phyloP scores from a whole-genome alignment of 176 grass and related monocot species.

The Phoenix roebelenii region DNA sequence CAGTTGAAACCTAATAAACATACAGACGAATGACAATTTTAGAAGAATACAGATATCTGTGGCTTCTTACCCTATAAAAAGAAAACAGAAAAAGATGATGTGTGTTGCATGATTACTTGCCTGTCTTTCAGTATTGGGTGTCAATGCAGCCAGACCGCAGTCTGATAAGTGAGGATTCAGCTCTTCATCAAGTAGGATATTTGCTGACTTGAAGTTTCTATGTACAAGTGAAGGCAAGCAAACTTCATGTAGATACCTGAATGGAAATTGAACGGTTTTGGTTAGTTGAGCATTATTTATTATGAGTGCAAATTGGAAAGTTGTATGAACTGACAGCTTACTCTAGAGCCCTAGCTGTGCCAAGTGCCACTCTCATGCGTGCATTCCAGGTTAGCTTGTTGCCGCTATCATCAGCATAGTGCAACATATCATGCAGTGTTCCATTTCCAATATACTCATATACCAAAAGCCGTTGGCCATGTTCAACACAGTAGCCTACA shows the following conservation, averaged over 20 bases:
- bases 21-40: not conserved
- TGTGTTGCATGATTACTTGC: conserved; percentile 22
- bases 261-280: not conserved
- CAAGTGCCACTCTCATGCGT: conserved; percentile 65
- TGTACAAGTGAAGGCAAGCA: conserved; percentile 89
- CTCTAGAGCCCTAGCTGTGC: conserved; percentile 87
- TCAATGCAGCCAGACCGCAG: conserved; percentile 80
- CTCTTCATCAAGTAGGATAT: conserved; percentile 96
- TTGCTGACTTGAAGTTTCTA: conserved; percentile 89
- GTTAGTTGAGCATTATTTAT: too few species aligned
- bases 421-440: conserved; percentile 77
- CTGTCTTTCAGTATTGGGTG: conserved; percentile 87
- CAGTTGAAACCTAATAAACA: conserved; percentile 51
- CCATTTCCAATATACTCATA: conserved; percentile 75
- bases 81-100: conserved; percentile 2
- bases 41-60: not conserved
- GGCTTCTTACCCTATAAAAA: not conserved
- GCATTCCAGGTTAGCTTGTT: conserved; percentile 85
- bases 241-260: conserved; percentile 96
- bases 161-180: conserved; percentile 92
- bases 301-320: too few species aligned
- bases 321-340: conserved; percentile 28
- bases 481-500: conserved; percentile 79
- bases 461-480: conserved; percentile 86
- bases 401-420: conserved; percentile 71